Conservation (phyloP, 2,329 filamentous ascomycete genomes). For the Colletotrichum sp. region DNA sequence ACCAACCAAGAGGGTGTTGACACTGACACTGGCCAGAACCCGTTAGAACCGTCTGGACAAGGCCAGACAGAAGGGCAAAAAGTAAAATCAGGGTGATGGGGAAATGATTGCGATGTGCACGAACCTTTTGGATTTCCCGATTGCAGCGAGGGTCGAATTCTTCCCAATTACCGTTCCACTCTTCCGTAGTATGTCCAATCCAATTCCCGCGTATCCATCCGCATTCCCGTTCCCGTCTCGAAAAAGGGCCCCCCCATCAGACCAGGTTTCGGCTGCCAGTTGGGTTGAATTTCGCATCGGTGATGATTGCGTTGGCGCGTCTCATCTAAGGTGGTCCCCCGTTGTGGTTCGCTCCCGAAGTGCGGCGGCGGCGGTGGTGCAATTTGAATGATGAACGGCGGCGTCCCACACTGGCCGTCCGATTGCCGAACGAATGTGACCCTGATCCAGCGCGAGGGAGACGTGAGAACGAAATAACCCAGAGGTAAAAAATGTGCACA, state of each 20-base stretch:
- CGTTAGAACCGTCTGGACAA: not conserved
- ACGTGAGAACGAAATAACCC: not conserved
- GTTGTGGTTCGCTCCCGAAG: not conserved
- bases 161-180: not conserved
- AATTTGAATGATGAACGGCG: not conserved
- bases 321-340: not conserved
- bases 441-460: not conserved
- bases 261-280: not conserved
- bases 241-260: not conserved
- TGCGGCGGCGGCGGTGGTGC: not conserved
- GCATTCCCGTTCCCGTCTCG: not conserved
- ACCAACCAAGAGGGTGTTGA: not conserved
- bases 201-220: not conserved
- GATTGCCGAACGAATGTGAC: slow-evolving; percentile 2
- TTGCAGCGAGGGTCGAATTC: not conserved
- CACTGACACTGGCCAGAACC: not conserved
- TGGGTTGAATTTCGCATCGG: not conserved
- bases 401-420: not conserved
- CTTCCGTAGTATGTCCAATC: not conserved
- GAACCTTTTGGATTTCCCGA: not conserved
- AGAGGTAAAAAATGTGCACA: not conserved
- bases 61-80: not conserved
- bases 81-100: not conserved
- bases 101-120: not conserved
- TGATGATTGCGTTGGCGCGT: slow-evolving; percentile 8